A percentile compares a stretch with the other conserved stretches of the same genome.
Conservation (phyloP, 192 early-diverging fungal genomes). For the Hyaloraphidium curvatum region DNA sequence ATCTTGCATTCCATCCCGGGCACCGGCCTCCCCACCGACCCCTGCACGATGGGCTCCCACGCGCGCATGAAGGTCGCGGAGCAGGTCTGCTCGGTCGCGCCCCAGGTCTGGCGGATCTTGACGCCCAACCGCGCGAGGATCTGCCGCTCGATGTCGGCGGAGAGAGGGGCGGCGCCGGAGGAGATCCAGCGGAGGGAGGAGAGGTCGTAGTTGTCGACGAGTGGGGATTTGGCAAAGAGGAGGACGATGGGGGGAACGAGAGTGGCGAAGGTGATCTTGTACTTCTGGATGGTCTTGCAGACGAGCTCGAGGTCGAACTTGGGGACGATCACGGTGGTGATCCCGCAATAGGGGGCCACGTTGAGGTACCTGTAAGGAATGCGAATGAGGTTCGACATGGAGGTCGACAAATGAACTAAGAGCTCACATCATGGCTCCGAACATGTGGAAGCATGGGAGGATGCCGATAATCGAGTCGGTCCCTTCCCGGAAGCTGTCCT, state of each 20-base stretch:
- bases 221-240: conserved; percentile 50
- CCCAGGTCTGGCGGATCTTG: conserved; percentile 40
- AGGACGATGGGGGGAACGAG: conserved; percentile 52
- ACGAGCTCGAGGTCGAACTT: conserved; percentile 39
- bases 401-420: too few species aligned
- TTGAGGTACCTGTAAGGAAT: too few species aligned
- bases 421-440: too few species aligned
- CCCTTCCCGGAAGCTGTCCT: background rate
- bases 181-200: conserved; percentile 37
- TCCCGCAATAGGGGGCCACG: background rate
- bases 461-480: background rate
- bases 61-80: conserved; percentile 8
- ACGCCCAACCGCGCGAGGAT: conserved; percentile 13
- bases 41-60: conserved; percentile 11
- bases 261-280: conserved; percentile 24
- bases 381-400: background rate
- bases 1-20: conserved; percentile 53
- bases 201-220: conserved; percentile 51
- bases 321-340: conserved; percentile 37
- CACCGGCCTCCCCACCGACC: conserved; percentile 49
- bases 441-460: background rate
- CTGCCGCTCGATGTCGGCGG: conserved; percentile 36
- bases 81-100: conserved; percentile 44
- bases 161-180: conserved; percentile 65
- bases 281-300: conserved; percentile 40